phyloP scores from a whole-genome alignment of 345 rosid genomes.

The Pistacia vera region DNA sequence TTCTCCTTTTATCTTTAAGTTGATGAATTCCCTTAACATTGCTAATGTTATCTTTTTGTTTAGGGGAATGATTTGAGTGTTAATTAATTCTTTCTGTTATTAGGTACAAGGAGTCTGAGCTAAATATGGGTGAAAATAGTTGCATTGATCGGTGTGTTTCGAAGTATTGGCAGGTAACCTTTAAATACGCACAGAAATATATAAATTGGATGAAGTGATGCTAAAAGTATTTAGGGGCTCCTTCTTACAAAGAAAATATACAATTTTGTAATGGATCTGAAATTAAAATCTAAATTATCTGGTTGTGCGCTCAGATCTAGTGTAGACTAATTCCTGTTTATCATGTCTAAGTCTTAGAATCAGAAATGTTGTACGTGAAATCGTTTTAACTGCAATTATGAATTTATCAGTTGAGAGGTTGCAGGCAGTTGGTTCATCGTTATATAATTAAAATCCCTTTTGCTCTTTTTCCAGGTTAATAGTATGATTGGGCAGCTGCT shows the following conservation, averaged over 20 bases:
- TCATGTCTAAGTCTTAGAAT: too few species aligned
- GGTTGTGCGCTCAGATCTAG: background rate
- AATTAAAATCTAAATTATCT: background rate
- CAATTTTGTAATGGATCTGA: too few species aligned
- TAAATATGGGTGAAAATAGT: constrained; percentile 98
- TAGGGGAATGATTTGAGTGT: background rate
- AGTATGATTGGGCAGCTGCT: constrained; percentile 86
- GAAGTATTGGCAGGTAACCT: constrained; percentile 86
- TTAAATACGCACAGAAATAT: background rate
- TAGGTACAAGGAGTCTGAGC: constrained; percentile 93
- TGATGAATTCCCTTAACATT: background rate
- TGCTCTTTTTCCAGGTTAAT: constrained; percentile 62
- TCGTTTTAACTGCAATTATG: too few species aligned
- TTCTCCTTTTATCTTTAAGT: background rate
- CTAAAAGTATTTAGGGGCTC: too few species aligned
- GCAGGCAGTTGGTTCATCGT: background rate
- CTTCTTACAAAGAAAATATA: too few species aligned
- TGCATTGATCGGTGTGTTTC: constrained; percentile 99
- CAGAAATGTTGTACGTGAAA: too few species aligned
- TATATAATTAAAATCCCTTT: background rate
- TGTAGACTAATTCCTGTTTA: too few species aligned
- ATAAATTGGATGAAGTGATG: background rate
- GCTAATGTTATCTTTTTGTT: background rate
- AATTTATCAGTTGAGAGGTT: background rate
- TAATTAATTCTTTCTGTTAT: constrained; percentile 12